Evolutionary conservation across 2,329 filamentous ascomycete genomes (phyloP), one percentile per base, ranked within the genome.

Genomic region (Zasmidium cellare): DNA sequence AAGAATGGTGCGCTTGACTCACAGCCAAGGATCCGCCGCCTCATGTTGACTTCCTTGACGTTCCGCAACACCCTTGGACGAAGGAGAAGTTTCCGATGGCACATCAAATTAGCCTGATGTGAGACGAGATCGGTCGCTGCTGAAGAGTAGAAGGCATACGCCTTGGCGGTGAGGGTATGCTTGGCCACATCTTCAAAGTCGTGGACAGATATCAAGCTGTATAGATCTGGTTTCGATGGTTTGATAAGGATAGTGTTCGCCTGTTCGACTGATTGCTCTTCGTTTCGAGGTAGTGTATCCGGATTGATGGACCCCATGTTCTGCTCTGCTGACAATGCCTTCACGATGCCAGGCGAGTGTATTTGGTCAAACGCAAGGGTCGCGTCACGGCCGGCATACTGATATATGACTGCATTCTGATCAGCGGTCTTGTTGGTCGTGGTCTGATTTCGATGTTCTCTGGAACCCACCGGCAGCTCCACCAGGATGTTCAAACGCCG

Each of bases 401-500:
- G 7, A 31, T 31, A 31, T 31, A 31, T 31, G 7, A 31, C 28
- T 31, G 28, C n/a, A 14, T 31, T 31, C 28, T 31, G 28, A 31
- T 70, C 11, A 77, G 66, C 31, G 85, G 14, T 7, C 7, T 7
- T 31, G 7, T 31, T 31, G 28, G 14, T 14, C 28, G 28, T 31
- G 28, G 28, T 31, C 28, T 31, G 28, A 31, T 31, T 31, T 62
- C 82, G 80, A 46, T 72, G 77, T 51, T 31, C 7, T 14, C 28
- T n/a, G n/a, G n/a, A n/a, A 31, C 28, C 28, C 7, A 31, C 28
- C 28, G 14, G 28, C 28, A 31, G 82, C 74, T 20, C 84, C 84
- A 31, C 84, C 83, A 3, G 84, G 83, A 69, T 86, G 84, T 57
- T 83, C 78, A 22, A 79, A 78, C 16, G 84, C 76, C 28, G 28